Percentiles rank a stretch among this genome's conserved stretches.
Evolutionary conservation across 768 basidiomycete genomes (phyloP).

Genomic region (Hortiboletus flavorubellus): DNA sequence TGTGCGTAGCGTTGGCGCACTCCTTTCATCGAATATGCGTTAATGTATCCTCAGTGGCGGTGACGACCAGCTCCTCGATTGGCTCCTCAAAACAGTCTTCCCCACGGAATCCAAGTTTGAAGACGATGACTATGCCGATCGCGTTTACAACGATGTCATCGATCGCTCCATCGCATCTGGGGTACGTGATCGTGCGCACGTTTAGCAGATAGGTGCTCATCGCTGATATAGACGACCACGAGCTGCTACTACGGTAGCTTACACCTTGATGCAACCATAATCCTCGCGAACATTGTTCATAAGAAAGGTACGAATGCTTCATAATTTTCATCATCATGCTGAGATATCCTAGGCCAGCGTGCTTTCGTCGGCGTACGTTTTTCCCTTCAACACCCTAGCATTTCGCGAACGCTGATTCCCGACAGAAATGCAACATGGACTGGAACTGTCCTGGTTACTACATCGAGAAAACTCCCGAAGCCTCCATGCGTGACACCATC

Average conservation of each 20-base stretch:
- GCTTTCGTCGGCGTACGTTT: slow-evolving; percentile 75
- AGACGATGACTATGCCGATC: slow-evolving; percentile 61
- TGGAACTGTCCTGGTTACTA: slow-evolving; percentile 69
- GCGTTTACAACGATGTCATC: slow-evolving; percentile 66
- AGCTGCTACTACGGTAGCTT: slow-evolving; percentile 86
- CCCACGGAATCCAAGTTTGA: slow-evolving; percentile 77
- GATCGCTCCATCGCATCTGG: slow-evolving; percentile 65
- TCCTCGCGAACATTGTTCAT: slow-evolving; percentile 71
- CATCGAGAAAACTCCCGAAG: slow-evolving; percentile 51
- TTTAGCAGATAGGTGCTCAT: slow-evolving; percentile 1
- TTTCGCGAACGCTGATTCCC: slow-evolving; percentile 8
- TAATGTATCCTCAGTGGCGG: slow-evolving; percentile 53
- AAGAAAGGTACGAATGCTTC: slow-evolving; percentile 37
- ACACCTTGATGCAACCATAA: slow-evolving; percentile 73
- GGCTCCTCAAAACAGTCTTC: slow-evolving; percentile 80
- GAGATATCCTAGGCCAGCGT: slow-evolving; percentile 57
- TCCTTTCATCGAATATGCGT: not conserved
- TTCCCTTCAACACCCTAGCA: not conserved
- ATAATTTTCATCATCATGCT: not conserved
- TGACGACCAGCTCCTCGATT: slow-evolving; percentile 79
- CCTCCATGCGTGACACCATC: slow-evolving; percentile 59
- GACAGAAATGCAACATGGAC: slow-evolving; percentile 30
- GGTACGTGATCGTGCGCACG: slow-evolving; percentile 42
- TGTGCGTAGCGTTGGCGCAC: slow-evolving; percentile 12
- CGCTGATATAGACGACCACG: slow-evolving; percentile 67